Evolutionary conservation across 805 yeast genomes (phyloP), one percentile per base, ranked within the genome.

Genomic region (Barnettozyma populi): DNA sequence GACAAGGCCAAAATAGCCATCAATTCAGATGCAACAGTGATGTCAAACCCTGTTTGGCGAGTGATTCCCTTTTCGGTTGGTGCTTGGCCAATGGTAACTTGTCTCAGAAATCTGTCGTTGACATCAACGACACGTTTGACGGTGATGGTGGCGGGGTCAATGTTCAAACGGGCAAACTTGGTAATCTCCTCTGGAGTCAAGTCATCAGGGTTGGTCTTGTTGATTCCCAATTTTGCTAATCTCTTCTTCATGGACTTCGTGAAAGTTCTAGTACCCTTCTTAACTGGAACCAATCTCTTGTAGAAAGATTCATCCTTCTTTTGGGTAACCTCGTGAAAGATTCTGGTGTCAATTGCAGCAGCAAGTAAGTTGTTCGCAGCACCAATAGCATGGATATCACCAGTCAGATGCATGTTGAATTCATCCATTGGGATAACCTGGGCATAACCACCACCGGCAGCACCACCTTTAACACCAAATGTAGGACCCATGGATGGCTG

Each of bases 41-140:
- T 90, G 65, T 92, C 98, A 69, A 92, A 90, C 13, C 98, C 98
- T 18, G 97, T 82, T 53, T 79, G 75, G 63, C 98, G 82, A 21
- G 85, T 80, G 49, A 80, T 79, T 51, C 90, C 95, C 73, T 88
- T 90, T 70, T 92, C 98, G 40, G 96, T 90, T 60, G 94, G 84
- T 25, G 95, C 96, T 68, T 86, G 79, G 41, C 97, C 97, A 58
- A 90, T 75, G 25, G 96, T 88, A 59, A 92, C 77, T 52, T 86
- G 90, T 67, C 98, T 81, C 47, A 92, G 74, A 69, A 86, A 82
- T 66, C 98, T 80, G 68, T 92, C 98, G 67, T 92, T 92, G 63
- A 89, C 82, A 71, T 92, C 98, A 43, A 92, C 90, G 27, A 92
- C 98, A 66, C 98, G 83, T 65, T 84, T 84, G 79, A 94, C 86